Conservation (phyloP, 78 protist species). For the Dictyostelium intermedium region DNA sequence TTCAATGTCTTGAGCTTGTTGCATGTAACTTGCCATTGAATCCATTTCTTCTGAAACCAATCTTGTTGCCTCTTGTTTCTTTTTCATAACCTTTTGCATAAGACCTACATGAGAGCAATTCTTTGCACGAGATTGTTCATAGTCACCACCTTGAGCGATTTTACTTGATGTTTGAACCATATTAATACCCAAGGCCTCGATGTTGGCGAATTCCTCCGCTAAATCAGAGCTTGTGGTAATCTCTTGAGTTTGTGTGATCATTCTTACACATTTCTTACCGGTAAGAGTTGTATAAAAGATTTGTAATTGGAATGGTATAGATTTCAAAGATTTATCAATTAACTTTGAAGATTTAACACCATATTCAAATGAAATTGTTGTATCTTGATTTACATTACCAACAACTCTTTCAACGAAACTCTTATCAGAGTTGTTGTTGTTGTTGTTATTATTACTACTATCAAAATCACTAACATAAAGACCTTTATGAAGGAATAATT, state of each 20-base stretch:
- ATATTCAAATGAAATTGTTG: conserved; percentile 55
- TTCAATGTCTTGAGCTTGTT: conserved; percentile 65
- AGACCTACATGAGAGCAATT: not conserved
- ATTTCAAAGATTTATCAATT: conserved; percentile 7
- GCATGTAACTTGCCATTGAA: not conserved
- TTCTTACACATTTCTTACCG: conserved; percentile 77
- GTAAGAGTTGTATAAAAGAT: conserved; percentile 56
- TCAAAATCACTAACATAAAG: conserved; percentile 33
- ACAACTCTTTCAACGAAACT: conserved; percentile 3
- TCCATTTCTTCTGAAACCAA: not conserved
- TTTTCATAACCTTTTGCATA: not conserved
- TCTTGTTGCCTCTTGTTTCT: not conserved
- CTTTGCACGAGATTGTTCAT: conserved; percentile 29
- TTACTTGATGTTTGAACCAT: conserved; percentile 11
- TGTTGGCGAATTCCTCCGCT: conserved; percentile 56
- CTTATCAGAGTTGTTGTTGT: not conserved
- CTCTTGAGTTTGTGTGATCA: conserved; percentile 76
- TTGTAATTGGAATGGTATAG: conserved; percentile 81
- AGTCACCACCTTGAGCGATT: conserved; percentile 37
- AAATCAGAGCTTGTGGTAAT: not conserved
- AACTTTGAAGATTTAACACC: not conserved
- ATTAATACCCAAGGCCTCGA: conserved; percentile 53
- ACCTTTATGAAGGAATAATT: conserved; percentile 15
- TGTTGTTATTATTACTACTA: not conserved
- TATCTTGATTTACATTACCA: conserved; percentile 64